Base-by-base conservation (phyloP, 371 early-diverging fungal species). In the Nosema muscidifuracis region DNA sequence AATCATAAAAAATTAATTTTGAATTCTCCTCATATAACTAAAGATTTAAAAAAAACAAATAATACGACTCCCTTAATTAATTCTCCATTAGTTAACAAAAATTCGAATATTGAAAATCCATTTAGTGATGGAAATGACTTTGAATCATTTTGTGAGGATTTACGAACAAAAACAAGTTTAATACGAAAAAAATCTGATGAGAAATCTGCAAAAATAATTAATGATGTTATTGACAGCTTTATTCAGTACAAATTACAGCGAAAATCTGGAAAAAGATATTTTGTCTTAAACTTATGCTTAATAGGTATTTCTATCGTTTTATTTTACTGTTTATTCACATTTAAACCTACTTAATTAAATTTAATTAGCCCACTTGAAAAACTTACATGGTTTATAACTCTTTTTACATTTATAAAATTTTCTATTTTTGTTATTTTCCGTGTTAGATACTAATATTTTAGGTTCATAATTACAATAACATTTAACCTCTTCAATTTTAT, bases 381-480 rank as follows among this genome's bases (percentile, higher is more conserved):
- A 84, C 13, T 74, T 78, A 67, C 84, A 84, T 42, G 66, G 66
- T 38, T 82, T 82, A 53, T 81, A 79, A 20, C 31, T 38, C 57
- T 81, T 84, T 36, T 79, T 81, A 78, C 84, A 84, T 20, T 70
- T 76, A 40, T 68, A 77, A 68, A 82, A 84, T 55, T 56, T 65
- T 66, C 79, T 64, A 18, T 81, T 79, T 28, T 65, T 75, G 36
- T 80, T 84, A 20, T 28, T 64, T 60, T 75, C 80, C 16, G 82
- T 82, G 13, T 71, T 71, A n/a, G 81, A 71, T 13, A 72, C 53
- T 13, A 80, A 55, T 40, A 50, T 16, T 53, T 66, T 74, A 12
- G 81, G 60, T 15, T 62, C 73, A 47, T 60, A 67, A 40, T 80
- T 78, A 73, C 84, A 84, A n/a, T 67, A 2, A 62, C 82, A 84